Evolutionary conservation across 225 moss, liverwort and hornwort species (phyloP), one percentile per base, ranked within the genome.

Genomic region (Lunularia cruciata): DNA sequence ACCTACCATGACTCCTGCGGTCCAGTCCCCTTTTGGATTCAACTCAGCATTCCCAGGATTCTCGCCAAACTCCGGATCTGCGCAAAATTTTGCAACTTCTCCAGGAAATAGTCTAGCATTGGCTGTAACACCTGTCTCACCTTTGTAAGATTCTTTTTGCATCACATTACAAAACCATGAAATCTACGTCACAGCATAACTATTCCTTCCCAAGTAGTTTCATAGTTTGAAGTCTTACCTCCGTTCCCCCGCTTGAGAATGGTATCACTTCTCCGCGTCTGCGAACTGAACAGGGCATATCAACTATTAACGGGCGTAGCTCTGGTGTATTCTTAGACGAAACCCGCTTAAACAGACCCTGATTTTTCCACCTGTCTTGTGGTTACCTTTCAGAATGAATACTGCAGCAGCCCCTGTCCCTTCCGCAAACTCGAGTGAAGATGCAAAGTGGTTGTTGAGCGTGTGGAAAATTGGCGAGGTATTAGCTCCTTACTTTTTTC

Each of bases 381-480:
- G 38, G 66, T 23, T 25, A 23, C 38, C 26, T 49, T 72, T 36
- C 47, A 65, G 65, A 31, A 15, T 33, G 15, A 63, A 46, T 26
- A 30, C 47, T 47, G 7, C 42, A 49, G 14, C 49, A 37, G 26
- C 15, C 33, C 33, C 49, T 36, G 34, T 23, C 58, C 33, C 28
- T 48, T 3, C 66, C 3, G 23, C 26, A 25, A 56, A 26, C 15
- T 8, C 13, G 20, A 22, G 48, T 20, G 70, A 71, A 5, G 40
- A 47, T 33, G 43, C 58, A 25, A 49, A 66, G 25, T 82, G 81
- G 81, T 46, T 67, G 8, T 70, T 71, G 69, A 74, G 62, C 6
- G 57, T 57, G 31, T 82, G 81, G 81, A 82, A 77, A 51, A 60
- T 82, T 22, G 81, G 81, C 34, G 81, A 82, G 81, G 81, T 82